phyloP scores from a whole-genome alignment of 2,329 filamentous ascomycete species.

The Aspergillus versicolor region DNA sequence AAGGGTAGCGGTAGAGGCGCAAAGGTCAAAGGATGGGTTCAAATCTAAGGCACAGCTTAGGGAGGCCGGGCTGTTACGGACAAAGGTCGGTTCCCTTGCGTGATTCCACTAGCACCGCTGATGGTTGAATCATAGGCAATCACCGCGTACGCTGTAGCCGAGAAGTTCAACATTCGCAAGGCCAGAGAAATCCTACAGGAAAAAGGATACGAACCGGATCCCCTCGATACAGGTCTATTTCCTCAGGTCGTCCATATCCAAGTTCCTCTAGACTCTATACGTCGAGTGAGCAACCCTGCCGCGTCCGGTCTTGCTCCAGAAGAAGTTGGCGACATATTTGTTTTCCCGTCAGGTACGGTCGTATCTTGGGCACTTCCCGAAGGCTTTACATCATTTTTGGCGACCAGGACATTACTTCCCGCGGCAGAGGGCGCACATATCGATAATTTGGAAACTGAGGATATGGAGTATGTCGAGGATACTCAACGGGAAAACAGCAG shows the following conservation, averaged over 20 bases:
- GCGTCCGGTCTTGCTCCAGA: conserved; percentile 40
- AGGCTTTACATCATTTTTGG: conserved; percentile 67
- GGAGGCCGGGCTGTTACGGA: conserved; percentile 36
- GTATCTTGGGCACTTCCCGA: conserved; percentile 88
- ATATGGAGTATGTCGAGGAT: conserved; percentile 84
- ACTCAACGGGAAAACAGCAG: conserved; percentile 68
- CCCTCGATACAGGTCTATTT: conserved; percentile 60
- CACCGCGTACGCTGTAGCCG: conserved; percentile 67
- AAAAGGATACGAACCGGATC: conserved; percentile 63
- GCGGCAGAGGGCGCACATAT: conserved; percentile 75
- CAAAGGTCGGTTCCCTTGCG: conserved; percentile 31
- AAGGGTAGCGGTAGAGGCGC: conserved; percentile 82
- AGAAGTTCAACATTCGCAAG: conserved; percentile 61
- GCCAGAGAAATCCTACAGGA: conserved; percentile 58
- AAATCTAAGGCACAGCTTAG: conserved; percentile 46
- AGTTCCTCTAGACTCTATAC: conserved; percentile 47
- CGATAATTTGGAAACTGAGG: conserved; percentile 75
- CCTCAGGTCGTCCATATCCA: conserved; percentile 65
- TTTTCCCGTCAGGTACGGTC: conserved; percentile 91
- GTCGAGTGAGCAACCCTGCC: conserved; percentile 43
- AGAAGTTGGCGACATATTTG: conserved; percentile 79
- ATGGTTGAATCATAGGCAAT: conserved; percentile 44
- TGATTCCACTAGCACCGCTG: conserved; percentile 12
- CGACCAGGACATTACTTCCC: conserved; percentile 69
- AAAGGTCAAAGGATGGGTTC: conserved; percentile 58